Conservation (phyloP, 129 eudicot species). For the Gnaphalium uliginosum region DNA sequence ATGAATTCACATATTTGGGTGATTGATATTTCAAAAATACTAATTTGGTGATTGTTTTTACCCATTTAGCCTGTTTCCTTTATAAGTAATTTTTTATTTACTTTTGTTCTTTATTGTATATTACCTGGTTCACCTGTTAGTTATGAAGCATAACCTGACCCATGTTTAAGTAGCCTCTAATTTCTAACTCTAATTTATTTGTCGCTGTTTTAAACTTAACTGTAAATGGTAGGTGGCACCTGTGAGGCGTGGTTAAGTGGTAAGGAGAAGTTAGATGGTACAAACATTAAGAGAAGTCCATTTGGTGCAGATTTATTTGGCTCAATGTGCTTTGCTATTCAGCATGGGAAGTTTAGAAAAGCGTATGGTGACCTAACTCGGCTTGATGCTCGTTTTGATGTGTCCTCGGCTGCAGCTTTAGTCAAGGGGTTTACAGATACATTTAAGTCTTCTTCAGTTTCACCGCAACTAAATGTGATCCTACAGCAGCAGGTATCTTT, state of each 20-base stretch:
- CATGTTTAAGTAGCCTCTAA: not conserved
- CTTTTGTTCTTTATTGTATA: not conserved
- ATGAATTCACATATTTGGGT: not conserved
- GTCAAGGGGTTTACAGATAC: constrained; percentile 38
- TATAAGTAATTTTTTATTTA: not conserved
- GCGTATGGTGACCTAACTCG: constrained; percentile 60
- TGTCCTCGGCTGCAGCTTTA: constrained; percentile 55
- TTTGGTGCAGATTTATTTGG: constrained; percentile 79
- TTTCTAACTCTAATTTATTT: not conserved
- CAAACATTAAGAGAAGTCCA: constrained; percentile 37
- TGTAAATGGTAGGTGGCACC: constrained; percentile 55
- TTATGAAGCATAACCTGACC: constrained; percentile 11
- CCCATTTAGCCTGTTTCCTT: not conserved
- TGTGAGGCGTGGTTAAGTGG: constrained; percentile 62
- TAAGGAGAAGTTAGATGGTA: constrained; percentile 18
- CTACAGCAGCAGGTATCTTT: constrained; percentile 78
- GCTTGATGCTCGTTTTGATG: constrained; percentile 78
- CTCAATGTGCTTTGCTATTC: constrained; percentile 59
- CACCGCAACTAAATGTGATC: constrained; percentile 60
- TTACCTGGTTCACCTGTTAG: not conserved
- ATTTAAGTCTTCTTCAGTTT: constrained; percentile 33
- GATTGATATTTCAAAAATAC: not conserved
- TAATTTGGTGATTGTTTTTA: not conserved
- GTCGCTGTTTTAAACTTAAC: not conserved
- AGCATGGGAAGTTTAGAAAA: constrained; percentile 76